Evolutionary conservation across 352 stramenopile genomes (phyloP).

Genomic region (Thalassiosira gravida): DNA sequence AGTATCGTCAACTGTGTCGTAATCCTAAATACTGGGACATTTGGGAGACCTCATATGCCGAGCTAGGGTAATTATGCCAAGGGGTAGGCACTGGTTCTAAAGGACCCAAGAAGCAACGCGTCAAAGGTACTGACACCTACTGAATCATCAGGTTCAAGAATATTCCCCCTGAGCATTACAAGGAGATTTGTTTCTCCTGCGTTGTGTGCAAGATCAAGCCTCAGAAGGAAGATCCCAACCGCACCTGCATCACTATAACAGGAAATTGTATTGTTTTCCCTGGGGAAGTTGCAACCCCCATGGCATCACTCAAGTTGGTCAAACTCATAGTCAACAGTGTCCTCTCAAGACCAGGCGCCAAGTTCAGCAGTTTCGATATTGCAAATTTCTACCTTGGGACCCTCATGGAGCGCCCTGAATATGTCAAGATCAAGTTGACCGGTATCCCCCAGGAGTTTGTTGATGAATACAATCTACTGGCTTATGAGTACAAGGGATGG

Average conservation of each 20-base stretch:
- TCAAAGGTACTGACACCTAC: conserved; percentile 23
- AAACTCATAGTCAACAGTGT: conserved; percentile 40
- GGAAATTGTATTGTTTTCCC: conserved; percentile 15
- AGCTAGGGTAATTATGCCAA: conserved; percentile 16
- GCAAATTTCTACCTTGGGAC: conserved; percentile 32
- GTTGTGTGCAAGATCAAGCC: conserved; percentile 9
- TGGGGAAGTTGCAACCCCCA: conserved; percentile 5
- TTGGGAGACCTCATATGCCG: conserved; percentile 13
- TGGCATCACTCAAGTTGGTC: conserved; percentile 22
- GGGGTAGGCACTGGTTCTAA: neutral
- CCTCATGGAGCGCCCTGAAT: conserved; percentile 3
- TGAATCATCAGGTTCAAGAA: neutral
- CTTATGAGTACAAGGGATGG: conserved; percentile 20
- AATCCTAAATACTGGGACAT: conserved; percentile 13
- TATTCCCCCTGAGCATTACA: neutral
- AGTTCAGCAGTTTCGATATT: conserved; percentile 16
- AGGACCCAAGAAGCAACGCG: neutral
- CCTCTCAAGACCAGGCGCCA: conserved; percentile 9
- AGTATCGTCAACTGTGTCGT: neutral
- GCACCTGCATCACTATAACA: conserved; percentile 20
- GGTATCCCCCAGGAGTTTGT: conserved; percentile 23
- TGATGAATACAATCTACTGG: conserved; percentile 12
- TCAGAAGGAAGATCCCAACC: conserved; percentile 11
- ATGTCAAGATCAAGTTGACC: conserved; percentile 16
- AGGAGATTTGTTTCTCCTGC: neutral